Base-by-base conservation (phyloP, 345 rosid genomes). In the Rhodomyrtus tomentosa region DNA sequence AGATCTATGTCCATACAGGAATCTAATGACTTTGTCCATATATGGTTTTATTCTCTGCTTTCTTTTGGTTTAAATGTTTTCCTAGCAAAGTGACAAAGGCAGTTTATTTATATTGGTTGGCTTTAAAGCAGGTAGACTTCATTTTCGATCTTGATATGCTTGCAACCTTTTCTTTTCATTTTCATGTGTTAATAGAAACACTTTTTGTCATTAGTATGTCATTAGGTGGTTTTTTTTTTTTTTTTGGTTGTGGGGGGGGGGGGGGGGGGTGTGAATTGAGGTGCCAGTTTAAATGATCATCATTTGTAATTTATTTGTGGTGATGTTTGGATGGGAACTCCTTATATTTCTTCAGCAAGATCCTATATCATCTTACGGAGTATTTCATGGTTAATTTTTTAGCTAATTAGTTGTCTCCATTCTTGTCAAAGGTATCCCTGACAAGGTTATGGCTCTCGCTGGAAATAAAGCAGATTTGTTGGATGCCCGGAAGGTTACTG, bases 381-480 rank as follows among this genome's bases (percentile, higher is more conserved):
- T 7, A 18, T 68, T 68, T 68, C 45, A 68, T 68, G 76, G 45
- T 2, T 36, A 68, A 45, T 18, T 16, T 20, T 32, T 68, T 6
- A 68, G 25, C 32, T 51, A 29, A 81, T 42, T 50, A 81, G 42
- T 9, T 3, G 20, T 81, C 25, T 51, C 55, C 27, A 80, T 50
- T 11, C 48, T 36, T 55, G 5, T 15, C 10, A 5, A 54, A 97
- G 99, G 99, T 86, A 96, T 95, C 84, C 90, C 98, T 49, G 92
- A 92, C 87, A 91, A 94, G 98, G 98, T 95, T 11, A 92, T 94
- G 96, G 98, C 98, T 25, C 93, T 96, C 87, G 98, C 98, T 73
- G 98, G 98, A 86, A 96, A 95, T 92, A 96, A 95, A 89, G 91
- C 96, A 86, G 99, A 96, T 90, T 87, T 96, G 89, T 89, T 92